Evolutionary conservation across 164 flowering plant genomes (phyloP).

Genomic region (Aristolochia californica): DNA sequence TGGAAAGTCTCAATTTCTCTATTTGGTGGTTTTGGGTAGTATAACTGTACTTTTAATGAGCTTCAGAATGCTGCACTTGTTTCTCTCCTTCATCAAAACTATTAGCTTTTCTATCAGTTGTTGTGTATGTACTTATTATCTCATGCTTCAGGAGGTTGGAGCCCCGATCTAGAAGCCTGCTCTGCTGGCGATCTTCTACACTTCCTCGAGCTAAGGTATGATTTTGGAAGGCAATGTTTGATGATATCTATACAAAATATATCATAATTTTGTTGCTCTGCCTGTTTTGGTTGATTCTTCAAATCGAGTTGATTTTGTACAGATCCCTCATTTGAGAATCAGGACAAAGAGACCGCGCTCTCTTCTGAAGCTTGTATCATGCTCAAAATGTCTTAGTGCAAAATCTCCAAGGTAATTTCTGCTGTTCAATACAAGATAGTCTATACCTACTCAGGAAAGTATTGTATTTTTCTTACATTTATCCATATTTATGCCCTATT

Average conservation of each 20-base stretch:
- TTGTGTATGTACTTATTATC: not conserved
- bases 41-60: no score
- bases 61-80: no score
- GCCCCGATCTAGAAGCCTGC: constrained; percentile 77
- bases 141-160: constrained; percentile 61
- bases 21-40: no score
- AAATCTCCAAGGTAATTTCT: constrained; percentile 21
- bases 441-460: constrained; percentile 7
- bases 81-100: no score
- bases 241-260: no score
- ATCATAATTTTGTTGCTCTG: no score
- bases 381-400: constrained; percentile 21
- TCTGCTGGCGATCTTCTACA: constrained; percentile 79
- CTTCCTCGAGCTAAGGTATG: constrained; percentile 62
- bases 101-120: no score
- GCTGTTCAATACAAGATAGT: constrained; percentile 2
- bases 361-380: constrained; percentile 22
- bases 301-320: constrained; percentile 1
- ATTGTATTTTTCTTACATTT: constrained; percentile 16
- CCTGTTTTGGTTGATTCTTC: not conserved
- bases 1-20: no score
- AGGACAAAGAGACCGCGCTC: constrained; percentile 21
- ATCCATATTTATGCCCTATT: constrained; percentile 21
- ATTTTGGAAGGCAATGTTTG: not conserved
- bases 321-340: constrained; percentile 23